Conservation (phyloP, 2,329 filamentous ascomycete genomes). For the Aureobasidium sp. region DNA sequence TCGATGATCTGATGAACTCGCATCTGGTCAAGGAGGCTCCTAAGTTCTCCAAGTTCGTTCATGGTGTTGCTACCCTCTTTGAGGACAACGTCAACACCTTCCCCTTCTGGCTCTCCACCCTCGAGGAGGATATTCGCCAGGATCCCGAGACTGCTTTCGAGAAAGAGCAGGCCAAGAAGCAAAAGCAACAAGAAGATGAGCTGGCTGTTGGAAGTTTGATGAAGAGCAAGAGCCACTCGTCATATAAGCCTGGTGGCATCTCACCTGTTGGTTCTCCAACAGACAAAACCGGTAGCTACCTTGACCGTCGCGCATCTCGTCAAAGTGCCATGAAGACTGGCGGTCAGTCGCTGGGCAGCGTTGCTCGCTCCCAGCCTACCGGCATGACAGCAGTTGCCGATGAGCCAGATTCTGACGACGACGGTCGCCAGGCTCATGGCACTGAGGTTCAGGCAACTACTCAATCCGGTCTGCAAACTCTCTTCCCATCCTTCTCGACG, state of each 20-base stretch:
- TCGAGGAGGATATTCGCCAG: slow-evolving; percentile 88
- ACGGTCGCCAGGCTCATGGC: slow-evolving; percentile 32
- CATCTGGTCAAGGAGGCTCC: slow-evolving; percentile 86
- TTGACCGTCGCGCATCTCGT: slow-evolving; percentile 1
- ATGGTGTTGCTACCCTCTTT: slow-evolving; percentile 84
- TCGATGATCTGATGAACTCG: slow-evolving; percentile 84
- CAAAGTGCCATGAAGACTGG: slow-evolving; percentile 19
- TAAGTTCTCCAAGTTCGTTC: slow-evolving; percentile 93
- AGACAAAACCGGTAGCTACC: slow-evolving; percentile 33
- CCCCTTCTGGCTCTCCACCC: slow-evolving; percentile 89
- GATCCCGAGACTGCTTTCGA: slow-evolving; percentile 88
- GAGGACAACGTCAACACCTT: slow-evolving; percentile 92
- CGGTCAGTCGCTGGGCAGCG: slow-evolving; percentile 11
- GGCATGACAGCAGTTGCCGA: slow-evolving; percentile 34
- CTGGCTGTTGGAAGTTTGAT: slow-evolving; percentile 84
- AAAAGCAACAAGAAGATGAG: slow-evolving; percentile 76
- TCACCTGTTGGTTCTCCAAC: slow-evolving; percentile 64
- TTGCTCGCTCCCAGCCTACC: slow-evolving; percentile 21
- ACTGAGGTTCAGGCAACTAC: slow-evolving; percentile 35
- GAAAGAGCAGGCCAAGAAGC: slow-evolving; percentile 78
- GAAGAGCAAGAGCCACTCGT: slow-evolving; percentile 30
- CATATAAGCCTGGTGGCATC: slow-evolving; percentile 30
- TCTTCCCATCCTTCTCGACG: slow-evolving; percentile 77
- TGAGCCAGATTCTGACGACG: slow-evolving; percentile 44
- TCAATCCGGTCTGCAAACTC: slow-evolving; percentile 55